These are phyloP conservation scores for Opeltia flavorubescens DNA, from an alignment of 495 filamentous ascomycete genomes.

Conservation along the genomic window DNA sequence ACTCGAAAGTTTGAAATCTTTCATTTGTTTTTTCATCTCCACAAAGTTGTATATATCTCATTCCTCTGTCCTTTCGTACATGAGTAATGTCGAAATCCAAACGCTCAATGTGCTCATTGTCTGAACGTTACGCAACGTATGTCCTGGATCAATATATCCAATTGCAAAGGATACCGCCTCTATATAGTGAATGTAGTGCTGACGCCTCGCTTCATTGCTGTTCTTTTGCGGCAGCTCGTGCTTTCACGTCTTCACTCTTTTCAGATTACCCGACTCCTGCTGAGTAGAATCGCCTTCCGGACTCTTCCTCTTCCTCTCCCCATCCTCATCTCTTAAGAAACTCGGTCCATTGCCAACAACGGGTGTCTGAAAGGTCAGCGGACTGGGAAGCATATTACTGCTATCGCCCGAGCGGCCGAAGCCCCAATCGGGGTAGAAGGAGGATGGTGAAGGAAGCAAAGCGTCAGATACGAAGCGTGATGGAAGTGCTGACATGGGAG, in stretches of 20 bases:
- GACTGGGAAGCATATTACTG: conserved; percentile 75
- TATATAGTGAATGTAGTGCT: too few relatives aligned
- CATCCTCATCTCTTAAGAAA: conserved; percentile 47
- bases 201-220: too few relatives aligned
- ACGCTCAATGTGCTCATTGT: too few relatives aligned
- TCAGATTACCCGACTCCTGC: conserved; percentile 24
- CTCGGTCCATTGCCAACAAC: conserved; percentile 56
- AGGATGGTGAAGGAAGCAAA: conserved; percentile 73
- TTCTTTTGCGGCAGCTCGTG: too few relatives aligned
- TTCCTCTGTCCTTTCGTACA: too few relatives aligned
- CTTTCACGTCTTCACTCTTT: conserved; percentile 37
- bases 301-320: conserved; percentile 41
- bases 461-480: conserved; percentile 78
- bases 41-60: too few relatives aligned
- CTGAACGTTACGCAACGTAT: too few relatives aligned
- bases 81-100: too few relatives aligned
- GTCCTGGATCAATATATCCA: too few relatives aligned
- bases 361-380: conserved; percentile 82
- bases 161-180: too few relatives aligned
- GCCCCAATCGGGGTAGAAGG: conserved; percentile 88
- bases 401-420: conserved; percentile 49
- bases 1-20: too few relatives aligned
- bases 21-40: too few relatives aligned
- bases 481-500: conserved; percentile 92
- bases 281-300: conserved; percentile 28